These are phyloP conservation scores for Claviceps lovelessii DNA, from an alignment of 2,329 filamentous ascomycete species.

Conservation along the genomic window DNA sequence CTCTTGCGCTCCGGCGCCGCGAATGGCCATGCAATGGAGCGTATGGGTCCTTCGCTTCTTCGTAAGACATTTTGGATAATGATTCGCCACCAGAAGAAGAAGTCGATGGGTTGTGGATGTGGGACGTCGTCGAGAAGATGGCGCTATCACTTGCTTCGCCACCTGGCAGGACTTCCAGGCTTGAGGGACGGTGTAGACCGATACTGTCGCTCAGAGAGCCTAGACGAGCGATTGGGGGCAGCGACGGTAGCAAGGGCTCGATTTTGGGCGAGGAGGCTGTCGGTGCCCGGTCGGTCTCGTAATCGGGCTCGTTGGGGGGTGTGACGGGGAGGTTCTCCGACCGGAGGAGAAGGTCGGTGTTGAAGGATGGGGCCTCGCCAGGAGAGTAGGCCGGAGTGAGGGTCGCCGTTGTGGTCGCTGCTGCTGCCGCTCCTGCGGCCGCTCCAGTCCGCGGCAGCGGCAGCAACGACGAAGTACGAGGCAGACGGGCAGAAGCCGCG, in stretches of 20 bases:
- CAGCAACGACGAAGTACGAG: slow-evolving; percentile 31
- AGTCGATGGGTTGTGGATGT: slow-evolving; percentile 1
- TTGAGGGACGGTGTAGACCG: slow-evolving; percentile 1
- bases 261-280: neutral
- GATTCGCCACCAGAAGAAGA: slow-evolving; percentile 2
- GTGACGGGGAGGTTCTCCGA: neutral
- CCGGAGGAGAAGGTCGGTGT: neutral
- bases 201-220: slow-evolving; percentile 10
- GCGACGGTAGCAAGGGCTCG: slow-evolving; percentile 3
- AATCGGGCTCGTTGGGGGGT: slow-evolving; percentile 3
- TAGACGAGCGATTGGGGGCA: slow-evolving; percentile 14
- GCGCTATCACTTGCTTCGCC: slow-evolving; percentile 6
- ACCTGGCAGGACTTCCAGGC: slow-evolving; percentile 4
- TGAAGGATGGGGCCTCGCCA: slow-evolving; percentile 1
- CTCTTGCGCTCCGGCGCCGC: slow-evolving; percentile 18
- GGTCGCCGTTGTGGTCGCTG: slow-evolving; percentile 6
- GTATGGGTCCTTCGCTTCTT: slow-evolving; percentile 16
- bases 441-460: slow-evolving; percentile 18
- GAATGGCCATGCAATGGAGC: slow-evolving; percentile 16
- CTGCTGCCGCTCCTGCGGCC: no score
- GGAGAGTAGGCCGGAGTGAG: slow-evolving; percentile 2
- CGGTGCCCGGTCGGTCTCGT: neutral
- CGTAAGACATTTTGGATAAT: slow-evolving; percentile 16
- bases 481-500: slow-evolving; percentile 19
- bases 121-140: slow-evolving; percentile 9